Base-by-base conservation (phyloP, 164 flowering plant genomes). In the Brasenia schreberi region DNA sequence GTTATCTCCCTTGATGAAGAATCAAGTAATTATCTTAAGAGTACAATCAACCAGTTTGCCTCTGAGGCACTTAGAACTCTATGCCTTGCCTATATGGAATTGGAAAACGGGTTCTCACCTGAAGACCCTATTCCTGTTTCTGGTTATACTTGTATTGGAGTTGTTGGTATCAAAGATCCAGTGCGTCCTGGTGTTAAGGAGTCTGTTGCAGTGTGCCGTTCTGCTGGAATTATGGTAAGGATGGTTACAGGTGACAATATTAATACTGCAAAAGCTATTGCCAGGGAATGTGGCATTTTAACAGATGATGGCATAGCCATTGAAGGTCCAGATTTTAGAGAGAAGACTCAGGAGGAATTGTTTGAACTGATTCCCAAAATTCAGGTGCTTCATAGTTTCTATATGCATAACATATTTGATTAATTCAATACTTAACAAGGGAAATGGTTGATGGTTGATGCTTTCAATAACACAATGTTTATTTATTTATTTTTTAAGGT, bases 121-220 rank as follows among this genome's bases (percentile, higher is more conserved):
- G 75, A 74, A 43, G 74, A 70, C 71, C 81, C 87, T 43, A 78
- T 93, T 76, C 97, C 98, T 18, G 45, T 69, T 61, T 64, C 56
- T 12, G 94, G 98, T 10, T 90, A 86, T 75, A 90, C 91, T 61
- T 86, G 87, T 71, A 81, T 93, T 19, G 98, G 87, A 42, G 84
- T 93, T 67, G 96, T 93, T 33, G 98, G 98, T 59, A 93, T 93
- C 76, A 93, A 93, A 73, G 98, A 93, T 80, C 98, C 98, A 6
- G 89, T 93, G 12, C 94, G 97, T 27, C 92, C 96, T 63, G 98
- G 98, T 64, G 97, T 93, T 61, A 88, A 83, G 80, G 89, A 93
- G 72, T 93, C 97, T 44, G 97, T 93, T 70, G 89, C 94, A 68
- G 84, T 86, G 58, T 93, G 97, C 77, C 86, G 80, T 72, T 77